Percentiles rank a stretch among this genome's conserved stretches.
phyloP scores from a whole-genome alignment of 2,329 filamentous ascomycete genomes.

The Fusarium euwallaceae region DNA sequence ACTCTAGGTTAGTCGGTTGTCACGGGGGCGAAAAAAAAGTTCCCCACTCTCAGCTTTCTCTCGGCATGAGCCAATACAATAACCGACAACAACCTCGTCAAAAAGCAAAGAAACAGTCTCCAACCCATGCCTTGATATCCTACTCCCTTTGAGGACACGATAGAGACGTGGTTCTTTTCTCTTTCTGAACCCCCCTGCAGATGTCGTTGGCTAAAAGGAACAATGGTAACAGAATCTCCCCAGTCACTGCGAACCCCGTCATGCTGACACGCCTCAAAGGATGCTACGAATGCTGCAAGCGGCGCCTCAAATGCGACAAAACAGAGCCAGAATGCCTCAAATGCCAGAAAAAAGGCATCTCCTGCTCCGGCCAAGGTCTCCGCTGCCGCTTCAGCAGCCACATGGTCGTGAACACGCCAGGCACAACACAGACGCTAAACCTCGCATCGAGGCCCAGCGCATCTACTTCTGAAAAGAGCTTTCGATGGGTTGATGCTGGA shows the following conservation, averaged over 20 bases:
- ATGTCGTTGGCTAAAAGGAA: conserved; percentile 49
- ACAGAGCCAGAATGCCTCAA: conserved; percentile 55
- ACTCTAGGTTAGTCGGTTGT: neutral
- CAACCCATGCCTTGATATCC: neutral
- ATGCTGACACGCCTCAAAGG: conserved; percentile 37
- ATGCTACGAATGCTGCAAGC: conserved; percentile 55
- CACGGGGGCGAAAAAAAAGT: conserved; percentile 9
- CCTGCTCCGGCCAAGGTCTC: conserved; percentile 54
- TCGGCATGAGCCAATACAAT: neutral
- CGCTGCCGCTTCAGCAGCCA: conserved; percentile 54
- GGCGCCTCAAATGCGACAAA: conserved; percentile 57
- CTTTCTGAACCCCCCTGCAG: neutral
- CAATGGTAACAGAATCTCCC: conserved; percentile 26
- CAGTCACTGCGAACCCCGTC: neutral
- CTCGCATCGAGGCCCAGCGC: neutral
- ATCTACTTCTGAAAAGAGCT: conserved; percentile 7
- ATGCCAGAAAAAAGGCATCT: conserved; percentile 55
- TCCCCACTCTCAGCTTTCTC: neutral
- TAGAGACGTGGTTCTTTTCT: neutral
- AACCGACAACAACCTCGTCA: neutral
- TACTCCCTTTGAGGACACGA: neutral
- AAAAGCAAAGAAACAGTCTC: neutral
- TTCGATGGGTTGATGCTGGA: conserved; percentile 35
- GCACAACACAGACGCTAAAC: neutral
- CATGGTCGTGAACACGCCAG: conserved; percentile 30